Conservation (phyloP, 1,284 basidiomycete species). For the Takashimella koratensis region DNA sequence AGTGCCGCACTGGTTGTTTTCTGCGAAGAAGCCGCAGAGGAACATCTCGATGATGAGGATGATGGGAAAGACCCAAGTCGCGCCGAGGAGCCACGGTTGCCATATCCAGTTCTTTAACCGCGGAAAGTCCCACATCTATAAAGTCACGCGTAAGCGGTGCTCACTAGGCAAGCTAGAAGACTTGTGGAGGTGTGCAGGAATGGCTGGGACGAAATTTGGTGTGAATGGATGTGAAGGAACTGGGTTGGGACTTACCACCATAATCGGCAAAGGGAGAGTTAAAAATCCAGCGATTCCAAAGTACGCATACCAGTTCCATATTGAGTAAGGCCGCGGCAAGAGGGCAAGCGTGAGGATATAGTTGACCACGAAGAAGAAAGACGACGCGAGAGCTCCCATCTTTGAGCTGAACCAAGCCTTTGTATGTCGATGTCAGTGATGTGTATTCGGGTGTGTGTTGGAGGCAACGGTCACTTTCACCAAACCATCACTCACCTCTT, state of each 20-base stretch:
- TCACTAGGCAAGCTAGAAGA: background rate
- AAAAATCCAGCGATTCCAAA: constrained; percentile 36
- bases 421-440: background rate
- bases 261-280: constrained; percentile 35
- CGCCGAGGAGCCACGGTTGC: constrained; percentile 37
- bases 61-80: constrained; percentile 37
- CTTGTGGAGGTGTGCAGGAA: too few species aligned
- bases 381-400: constrained; percentile 28
- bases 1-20: constrained; percentile 23
- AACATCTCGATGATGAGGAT: constrained; percentile 41
- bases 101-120: constrained; percentile 19
- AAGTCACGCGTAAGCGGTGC: background rate
- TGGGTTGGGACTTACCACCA: constrained; percentile 33
- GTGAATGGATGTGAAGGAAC: too few species aligned
- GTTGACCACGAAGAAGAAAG: constrained; percentile 37
- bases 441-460: background rate
- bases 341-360: constrained; percentile 37
- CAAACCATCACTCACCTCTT: constrained; percentile 33
- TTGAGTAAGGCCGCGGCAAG: constrained; percentile 11
- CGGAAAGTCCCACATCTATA: background rate
- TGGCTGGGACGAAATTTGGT: too few species aligned
- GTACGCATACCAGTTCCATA: constrained; percentile 32
- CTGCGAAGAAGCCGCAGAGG: constrained; percentile 30
- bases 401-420: constrained; percentile 37
- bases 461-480: background rate